Conservation (phyloP, 176 grass and related monocot species). For the Areca catechu region DNA sequence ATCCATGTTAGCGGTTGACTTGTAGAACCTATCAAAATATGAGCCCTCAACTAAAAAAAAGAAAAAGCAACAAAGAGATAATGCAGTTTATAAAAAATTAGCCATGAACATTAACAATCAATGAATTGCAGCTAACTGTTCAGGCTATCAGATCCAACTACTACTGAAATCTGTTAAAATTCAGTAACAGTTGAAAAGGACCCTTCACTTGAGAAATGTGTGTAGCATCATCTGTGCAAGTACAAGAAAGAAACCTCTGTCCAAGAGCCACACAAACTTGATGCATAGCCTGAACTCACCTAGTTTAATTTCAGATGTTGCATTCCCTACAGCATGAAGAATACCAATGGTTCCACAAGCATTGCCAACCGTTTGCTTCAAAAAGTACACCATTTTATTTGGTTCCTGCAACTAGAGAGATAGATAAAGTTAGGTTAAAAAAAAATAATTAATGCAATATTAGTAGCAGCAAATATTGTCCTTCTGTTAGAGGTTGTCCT, state of each 20-base stretch:
- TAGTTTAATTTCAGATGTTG: constrained; percentile 53
- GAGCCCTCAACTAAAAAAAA: constrained; percentile 62
- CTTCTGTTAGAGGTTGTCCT: too few species aligned
- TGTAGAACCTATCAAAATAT: constrained; percentile 87
- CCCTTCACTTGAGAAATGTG: too few species aligned
- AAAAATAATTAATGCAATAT: neutral
- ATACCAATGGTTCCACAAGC: constrained; percentile 93
- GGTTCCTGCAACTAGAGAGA: constrained; percentile 31
- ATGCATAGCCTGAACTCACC: constrained; percentile 21
- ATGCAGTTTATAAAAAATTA: constrained; percentile 8
- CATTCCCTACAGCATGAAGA: constrained; percentile 90
- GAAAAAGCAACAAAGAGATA: constrained; percentile 6
- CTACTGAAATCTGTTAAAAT: too few species aligned
- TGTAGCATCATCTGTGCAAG: neutral
- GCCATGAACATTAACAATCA: neutral
- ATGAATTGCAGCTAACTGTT: neutral
- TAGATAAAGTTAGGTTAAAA: neutral
- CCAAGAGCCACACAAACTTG: neutral
- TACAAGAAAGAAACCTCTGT: neutral
- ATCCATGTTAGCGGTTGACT: constrained; percentile 56
- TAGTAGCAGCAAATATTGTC: too few species aligned
- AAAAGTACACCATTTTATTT: constrained; percentile 67
- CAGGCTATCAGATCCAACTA: too few species aligned
- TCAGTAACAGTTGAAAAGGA: too few species aligned
- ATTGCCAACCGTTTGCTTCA: constrained; percentile 81